Evolutionary conservation across 2,329 filamentous ascomycete species (phyloP).

Genomic region (Didymella pinodella): DNA sequence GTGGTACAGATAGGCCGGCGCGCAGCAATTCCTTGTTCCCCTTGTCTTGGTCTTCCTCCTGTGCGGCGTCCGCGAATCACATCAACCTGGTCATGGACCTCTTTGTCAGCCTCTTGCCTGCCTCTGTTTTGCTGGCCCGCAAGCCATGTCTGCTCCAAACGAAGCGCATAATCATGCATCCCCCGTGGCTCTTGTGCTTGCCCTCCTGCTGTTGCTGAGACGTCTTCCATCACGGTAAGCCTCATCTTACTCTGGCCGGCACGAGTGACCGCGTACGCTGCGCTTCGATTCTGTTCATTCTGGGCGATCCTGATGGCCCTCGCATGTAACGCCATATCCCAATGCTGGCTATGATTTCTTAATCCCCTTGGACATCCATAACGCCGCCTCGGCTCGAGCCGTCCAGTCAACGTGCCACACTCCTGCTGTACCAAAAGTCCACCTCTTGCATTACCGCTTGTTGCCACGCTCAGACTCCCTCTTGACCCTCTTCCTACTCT

Average conservation of each 20-base stretch:
- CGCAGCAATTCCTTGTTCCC: background rate
- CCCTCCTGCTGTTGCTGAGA: background rate
- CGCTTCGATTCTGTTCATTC: constrained; percentile 41
- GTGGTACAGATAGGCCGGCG: background rate
- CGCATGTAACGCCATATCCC: constrained; percentile 36
- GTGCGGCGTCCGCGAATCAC: background rate
- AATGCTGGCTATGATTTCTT: constrained; percentile 32
- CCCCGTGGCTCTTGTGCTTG: background rate
- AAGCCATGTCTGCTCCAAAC: background rate
- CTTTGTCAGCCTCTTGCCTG: background rate
- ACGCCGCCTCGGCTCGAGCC: constrained; percentile 35
- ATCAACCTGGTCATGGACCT: background rate
- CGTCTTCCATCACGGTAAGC: constrained; percentile 14
- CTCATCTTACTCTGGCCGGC: constrained; percentile 19
- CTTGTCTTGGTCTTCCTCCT: background rate
- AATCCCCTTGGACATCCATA: constrained; percentile 28
- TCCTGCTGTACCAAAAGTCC: constrained; percentile 36
- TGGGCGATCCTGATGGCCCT: constrained; percentile 22
- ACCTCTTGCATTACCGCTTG: constrained; percentile 55
- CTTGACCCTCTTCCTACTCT: constrained; percentile 89
- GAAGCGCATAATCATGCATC: background rate
- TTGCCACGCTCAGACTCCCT: constrained; percentile 80
- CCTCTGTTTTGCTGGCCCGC: background rate
- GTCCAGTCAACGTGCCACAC: constrained; percentile 23
- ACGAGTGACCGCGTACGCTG: constrained; percentile 22